Evolutionary conservation across 345 rosid species (phyloP), one percentile per base, ranked within the genome.

Genomic region (Boechera divaricarpa): DNA sequence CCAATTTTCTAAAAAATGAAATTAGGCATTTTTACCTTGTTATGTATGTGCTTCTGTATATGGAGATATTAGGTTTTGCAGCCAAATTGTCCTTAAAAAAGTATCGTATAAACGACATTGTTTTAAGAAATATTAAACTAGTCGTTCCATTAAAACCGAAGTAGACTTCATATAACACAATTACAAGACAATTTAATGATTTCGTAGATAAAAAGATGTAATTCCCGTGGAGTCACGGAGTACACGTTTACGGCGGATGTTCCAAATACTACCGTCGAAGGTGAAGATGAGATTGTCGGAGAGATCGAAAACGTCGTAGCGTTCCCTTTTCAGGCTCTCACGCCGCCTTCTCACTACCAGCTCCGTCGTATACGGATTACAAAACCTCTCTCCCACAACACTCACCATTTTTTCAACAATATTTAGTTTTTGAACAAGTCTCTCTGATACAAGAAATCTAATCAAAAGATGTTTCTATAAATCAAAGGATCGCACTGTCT

Each of bases 311-410:
- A 83, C 87, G 28, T 90, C 81, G 59, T 63, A 82, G 48, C 76
- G 81, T 32, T 82, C 84, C 5, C 6, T 81, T 8, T 69, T 81
- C 18, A 87, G 10, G 12, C 81, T 78, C 56, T 82, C 79, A 26
- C 75, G 79, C 59, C 47, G 85, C 58, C 87, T 84, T 81, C 74
- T 83, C 12, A 88, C 88, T 18, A 69, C 48, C n/a, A 90, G 48
- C 72, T 90, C 88, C 83, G 85, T 74, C 13, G 86, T 59, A 65
- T 84, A 85, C 0, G 89, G 92, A 44, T 82, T 72, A 48, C 95
- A 85, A 68, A 75, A 90, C 29, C 78, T 79, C 15, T 84, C 86
- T 52, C 86, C 89, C 8, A 84, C 77, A 28, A 90, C 82, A 68
- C 83, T 88, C 15, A 84, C 84, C 69, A 77, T 77, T 35, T 70